These are phyloP conservation scores for Coprinopsis sp. DNA, from an alignment of 768 basidiomycete genomes.

Conservation along the genomic window DNA sequence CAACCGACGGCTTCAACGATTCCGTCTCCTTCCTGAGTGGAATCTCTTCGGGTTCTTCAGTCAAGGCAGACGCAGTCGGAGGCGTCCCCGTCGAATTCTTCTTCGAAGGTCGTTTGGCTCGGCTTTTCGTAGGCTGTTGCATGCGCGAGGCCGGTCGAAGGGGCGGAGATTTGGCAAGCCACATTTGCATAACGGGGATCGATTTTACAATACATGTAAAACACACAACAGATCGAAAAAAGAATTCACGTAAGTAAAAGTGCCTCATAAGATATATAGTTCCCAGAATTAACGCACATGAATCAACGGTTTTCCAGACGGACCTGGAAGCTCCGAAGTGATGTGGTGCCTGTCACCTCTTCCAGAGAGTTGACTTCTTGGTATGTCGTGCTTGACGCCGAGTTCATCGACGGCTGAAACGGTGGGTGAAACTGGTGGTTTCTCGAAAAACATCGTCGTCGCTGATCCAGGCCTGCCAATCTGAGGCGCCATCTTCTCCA, in stretches of 20 bases:
- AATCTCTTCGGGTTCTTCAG: background rate
- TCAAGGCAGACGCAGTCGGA: background rate
- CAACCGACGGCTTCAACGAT: background rate
- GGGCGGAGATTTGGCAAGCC: slow-evolving; percentile 21
- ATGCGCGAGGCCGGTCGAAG: slow-evolving; percentile 20
- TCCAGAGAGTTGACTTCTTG: background rate
- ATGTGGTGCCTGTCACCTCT: slow-evolving; percentile 15
- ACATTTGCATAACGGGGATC: slow-evolving; percentile 25
- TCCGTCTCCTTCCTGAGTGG: background rate
- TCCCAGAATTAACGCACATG: slow-evolving; percentile 86
- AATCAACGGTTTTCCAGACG: slow-evolving; percentile 63
- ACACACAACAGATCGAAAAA: slow-evolving; percentile 19
- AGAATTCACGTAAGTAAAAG: slow-evolving; percentile 41
- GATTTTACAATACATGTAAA: slow-evolving; percentile 22
- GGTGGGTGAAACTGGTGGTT: slow-evolving; percentile 48
- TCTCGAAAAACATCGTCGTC: slow-evolving; percentile 67
- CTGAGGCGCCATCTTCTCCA: slow-evolving; percentile 24
- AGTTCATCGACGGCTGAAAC: slow-evolving; percentile 43
- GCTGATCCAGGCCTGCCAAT: slow-evolving; percentile 59
- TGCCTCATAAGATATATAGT: slow-evolving; percentile 32
- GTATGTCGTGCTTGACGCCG: slow-evolving; percentile 32
- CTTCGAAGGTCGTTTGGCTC: slow-evolving; percentile 65
- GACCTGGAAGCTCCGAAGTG: slow-evolving; percentile 34
- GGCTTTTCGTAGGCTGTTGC: slow-evolving; percentile 67
- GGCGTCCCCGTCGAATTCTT: slow-evolving; percentile 33